phyloP scores from a whole-genome alignment of 768 basidiomycete genomes.

The Piloderma croceum region DNA sequence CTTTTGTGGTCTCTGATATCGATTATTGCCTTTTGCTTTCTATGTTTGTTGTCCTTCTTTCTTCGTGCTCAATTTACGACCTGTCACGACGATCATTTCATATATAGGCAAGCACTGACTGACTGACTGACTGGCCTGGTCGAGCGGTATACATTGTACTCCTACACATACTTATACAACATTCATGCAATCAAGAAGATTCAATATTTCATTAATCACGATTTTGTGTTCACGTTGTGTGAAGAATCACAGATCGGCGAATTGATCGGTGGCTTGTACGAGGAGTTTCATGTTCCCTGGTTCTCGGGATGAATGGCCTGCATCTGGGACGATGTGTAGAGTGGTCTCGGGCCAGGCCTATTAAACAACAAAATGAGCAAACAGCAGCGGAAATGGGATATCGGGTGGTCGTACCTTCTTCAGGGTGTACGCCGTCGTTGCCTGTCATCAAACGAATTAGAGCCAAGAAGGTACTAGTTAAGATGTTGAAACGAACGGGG shows the following conservation, averaged over 20 bases:
- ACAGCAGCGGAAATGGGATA: background rate
- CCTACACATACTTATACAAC: too few relatives aligned
- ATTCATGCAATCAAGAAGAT: too few relatives aligned
- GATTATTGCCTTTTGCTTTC: slow-evolving; percentile 1
- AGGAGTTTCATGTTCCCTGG: slow-evolving; percentile 61
- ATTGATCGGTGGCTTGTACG: slow-evolving; percentile 23
- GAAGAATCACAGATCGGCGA: background rate
- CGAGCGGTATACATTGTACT: too few relatives aligned
- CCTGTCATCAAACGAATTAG: slow-evolving; percentile 40
- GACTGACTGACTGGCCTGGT: too few relatives aligned
- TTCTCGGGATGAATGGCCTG: slow-evolving; percentile 84
- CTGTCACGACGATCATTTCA: too few relatives aligned
- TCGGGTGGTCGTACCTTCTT: slow-evolving; percentile 49
- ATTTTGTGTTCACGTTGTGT: slow-evolving; percentile 8
- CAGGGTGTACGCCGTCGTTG: slow-evolving; percentile 74
- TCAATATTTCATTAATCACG: too few relatives aligned
- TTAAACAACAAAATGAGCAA: background rate
- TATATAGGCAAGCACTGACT: too few relatives aligned
- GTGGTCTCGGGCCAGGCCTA: slow-evolving; percentile 75
- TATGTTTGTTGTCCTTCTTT: background rate
- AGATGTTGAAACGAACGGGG: too few relatives aligned
- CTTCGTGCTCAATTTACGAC: too few relatives aligned
- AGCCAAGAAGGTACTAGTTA: slow-evolving; percentile 19
- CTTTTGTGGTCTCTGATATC: background rate
- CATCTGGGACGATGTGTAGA: slow-evolving; percentile 73